A percentile compares a stretch with the other conserved stretches of the same genome.
Conservation (phyloP, 495 filamentous ascomycete species). For the Melanomma pulvis-pyrius region DNA sequence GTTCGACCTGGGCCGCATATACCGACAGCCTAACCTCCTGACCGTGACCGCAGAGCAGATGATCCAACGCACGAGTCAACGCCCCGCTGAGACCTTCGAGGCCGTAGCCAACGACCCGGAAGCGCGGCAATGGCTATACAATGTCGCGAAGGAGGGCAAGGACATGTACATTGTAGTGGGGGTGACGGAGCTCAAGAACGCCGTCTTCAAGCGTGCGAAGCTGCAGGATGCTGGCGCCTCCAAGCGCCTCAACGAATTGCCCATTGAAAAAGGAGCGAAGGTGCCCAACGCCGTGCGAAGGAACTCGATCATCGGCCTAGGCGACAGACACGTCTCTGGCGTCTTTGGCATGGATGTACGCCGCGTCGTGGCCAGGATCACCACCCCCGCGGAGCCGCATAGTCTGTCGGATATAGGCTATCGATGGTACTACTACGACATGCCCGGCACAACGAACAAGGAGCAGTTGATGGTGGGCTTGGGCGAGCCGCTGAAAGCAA, state of each 20-base stretch:
- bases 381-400: slow-evolving; percentile 31
- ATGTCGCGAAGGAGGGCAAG: slow-evolving; percentile 8
- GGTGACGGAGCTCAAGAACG: slow-evolving; percentile 38
- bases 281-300: slow-evolving; percentile 31
- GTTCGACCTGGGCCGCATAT: slow-evolving; percentile 37
- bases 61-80: slow-evolving; percentile 32
- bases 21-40: slow-evolving; percentile 35
- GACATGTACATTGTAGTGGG: slow-evolving; percentile 36
- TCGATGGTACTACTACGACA: slow-evolving; percentile 30
- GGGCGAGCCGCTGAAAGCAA: slow-evolving; percentile 32
- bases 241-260: slow-evolving; percentile 25
- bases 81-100: slow-evolving; percentile 24
- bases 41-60: slow-evolving; percentile 36
- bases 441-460: slow-evolving; percentile 18
- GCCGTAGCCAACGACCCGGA: slow-evolving; percentile 34
- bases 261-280: slow-evolving; percentile 34
- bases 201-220: slow-evolving; percentile 36
- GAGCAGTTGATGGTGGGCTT: slow-evolving; percentile 38
- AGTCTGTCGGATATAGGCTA: slow-evolving; percentile 19
- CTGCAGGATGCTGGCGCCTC: slow-evolving; percentile 34
- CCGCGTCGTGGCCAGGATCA: slow-evolving; percentile 20
- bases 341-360: slow-evolving; percentile 39
- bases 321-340: slow-evolving; percentile 27
- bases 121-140: slow-evolving; percentile 29
- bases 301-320: slow-evolving; percentile 28